Evolutionary conservation across 2,329 filamentous ascomycete species (phyloP).

Genomic region (Mycosphaerella arachidis): DNA sequence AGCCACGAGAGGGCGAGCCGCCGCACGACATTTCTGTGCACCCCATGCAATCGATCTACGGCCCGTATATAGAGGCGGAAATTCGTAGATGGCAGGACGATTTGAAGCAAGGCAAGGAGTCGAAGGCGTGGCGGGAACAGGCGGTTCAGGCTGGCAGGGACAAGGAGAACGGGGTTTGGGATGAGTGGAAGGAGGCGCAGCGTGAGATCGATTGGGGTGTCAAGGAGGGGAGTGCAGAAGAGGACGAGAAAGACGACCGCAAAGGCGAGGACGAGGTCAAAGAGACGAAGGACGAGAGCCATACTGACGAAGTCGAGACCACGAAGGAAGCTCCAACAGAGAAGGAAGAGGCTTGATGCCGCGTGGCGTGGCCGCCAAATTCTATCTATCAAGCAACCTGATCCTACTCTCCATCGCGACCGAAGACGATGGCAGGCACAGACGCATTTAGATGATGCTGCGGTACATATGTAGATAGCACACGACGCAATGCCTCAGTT

Average conservation of each 20-base stretch:
- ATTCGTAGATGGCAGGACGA: conserved; percentile 55
- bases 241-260: conserved; percentile 1
- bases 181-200: conserved; percentile 52
- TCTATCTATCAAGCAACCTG: too few species aligned
- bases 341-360: neutral
- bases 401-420: too few species aligned
- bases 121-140: conserved; percentile 53
- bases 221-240: conserved; percentile 5
- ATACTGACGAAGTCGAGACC: neutral
- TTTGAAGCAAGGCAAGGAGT: conserved; percentile 49
- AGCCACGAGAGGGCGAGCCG: conserved; percentile 18
- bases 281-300: neutral
- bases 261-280: neutral
- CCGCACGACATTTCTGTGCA: conserved; percentile 38
- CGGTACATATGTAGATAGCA: too few species aligned
- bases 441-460: too few species aligned
- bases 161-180: conserved; percentile 52
- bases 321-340: neutral
- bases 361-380: neutral
- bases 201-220: conserved; percentile 54
- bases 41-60: conserved; percentile 40
- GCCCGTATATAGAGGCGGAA: conserved; percentile 49
- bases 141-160: conserved; percentile 51
- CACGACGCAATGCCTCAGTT: too few species aligned
- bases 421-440: too few species aligned